Percentiles rank a stretch among this genome's conserved stretches.
Evolutionary conservation across 768 basidiomycete genomes (phyloP).

Genomic region (Stropharia rugosoannulata): DNA sequence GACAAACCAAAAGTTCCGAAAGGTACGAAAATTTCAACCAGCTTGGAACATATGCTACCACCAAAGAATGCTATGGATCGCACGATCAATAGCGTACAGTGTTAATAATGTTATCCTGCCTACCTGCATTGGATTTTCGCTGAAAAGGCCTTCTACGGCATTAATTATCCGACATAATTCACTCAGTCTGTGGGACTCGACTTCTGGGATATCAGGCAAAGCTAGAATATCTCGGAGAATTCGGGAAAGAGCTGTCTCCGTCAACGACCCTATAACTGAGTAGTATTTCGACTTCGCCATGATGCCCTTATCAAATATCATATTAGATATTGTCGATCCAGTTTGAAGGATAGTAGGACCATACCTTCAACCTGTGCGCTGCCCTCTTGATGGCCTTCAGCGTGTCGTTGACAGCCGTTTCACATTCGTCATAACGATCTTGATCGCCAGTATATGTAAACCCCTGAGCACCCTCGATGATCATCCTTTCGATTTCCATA

Average conservation of each 20-base stretch:
- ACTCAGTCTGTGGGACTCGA: slow-evolving; percentile 80
- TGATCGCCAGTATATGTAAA: slow-evolving; percentile 72
- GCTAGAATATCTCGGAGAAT: slow-evolving; percentile 74
- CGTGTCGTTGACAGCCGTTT: slow-evolving; percentile 61
- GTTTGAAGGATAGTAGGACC: slow-evolving; percentile 12
- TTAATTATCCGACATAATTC: slow-evolving; percentile 81
- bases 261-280: slow-evolving; percentile 65
- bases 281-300: slow-evolving; percentile 75
- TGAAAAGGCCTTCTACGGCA: slow-evolving; percentile 79
- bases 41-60: slow-evolving; percentile 83
- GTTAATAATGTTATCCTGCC: slow-evolving; percentile 13
- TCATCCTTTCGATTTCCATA: slow-evolving; percentile 39
- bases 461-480: slow-evolving; percentile 56
- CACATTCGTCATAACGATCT: slow-evolving; percentile 74
- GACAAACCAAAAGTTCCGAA: slow-evolving; percentile 82
- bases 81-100: not conserved
- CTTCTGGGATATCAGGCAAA: slow-evolving; percentile 83
- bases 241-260: slow-evolving; percentile 64
- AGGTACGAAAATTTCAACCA: slow-evolving; percentile 97
- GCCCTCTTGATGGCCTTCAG: slow-evolving; percentile 62
- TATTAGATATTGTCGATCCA: not conserved
- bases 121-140: slow-evolving; percentile 62
- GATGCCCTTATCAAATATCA: slow-evolving; percentile 45
- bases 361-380: slow-evolving; percentile 73
- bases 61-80: slow-evolving; percentile 61